These are phyloP conservation scores for Coprinellus aureogranulatus DNA, from an alignment of 768 basidiomycete species.

Conservation along the genomic window DNA sequence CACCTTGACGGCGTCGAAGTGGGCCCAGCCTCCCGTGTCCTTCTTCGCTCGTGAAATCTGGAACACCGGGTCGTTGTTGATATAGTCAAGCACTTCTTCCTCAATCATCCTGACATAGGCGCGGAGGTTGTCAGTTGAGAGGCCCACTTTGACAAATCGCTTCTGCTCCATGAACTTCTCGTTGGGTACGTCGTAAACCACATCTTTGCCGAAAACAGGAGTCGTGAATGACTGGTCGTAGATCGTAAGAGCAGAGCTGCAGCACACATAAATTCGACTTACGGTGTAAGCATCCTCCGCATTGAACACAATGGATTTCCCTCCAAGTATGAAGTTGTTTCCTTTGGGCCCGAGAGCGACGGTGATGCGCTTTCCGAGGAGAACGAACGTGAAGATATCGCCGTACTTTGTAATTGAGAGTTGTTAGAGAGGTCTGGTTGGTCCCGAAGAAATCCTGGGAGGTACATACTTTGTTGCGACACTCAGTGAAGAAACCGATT, in stretches of 20 bases:
- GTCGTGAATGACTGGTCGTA: conserved; percentile 75
- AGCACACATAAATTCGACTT: conserved; percentile 26
- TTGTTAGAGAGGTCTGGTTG: no score
- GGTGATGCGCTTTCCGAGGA: conserved; percentile 87
- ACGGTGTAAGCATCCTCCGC: conserved; percentile 98
- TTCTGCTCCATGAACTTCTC: conserved; percentile 99
- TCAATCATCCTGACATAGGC: conserved; percentile 81
- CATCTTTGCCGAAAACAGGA: conserved; percentile 95
- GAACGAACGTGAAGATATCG: conserved; percentile 90
- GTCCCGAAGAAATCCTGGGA: no score
- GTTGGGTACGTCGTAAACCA: conserved; percentile 97
- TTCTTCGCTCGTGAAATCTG: conserved; percentile 57
- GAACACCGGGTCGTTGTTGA: conserved; percentile 66
- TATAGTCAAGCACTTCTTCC: conserved; percentile 69
- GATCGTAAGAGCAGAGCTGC: neutral
- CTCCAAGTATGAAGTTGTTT: conserved; percentile 91
- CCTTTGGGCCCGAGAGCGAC: conserved; percentile 89
- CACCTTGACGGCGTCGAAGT: conserved; percentile 68
- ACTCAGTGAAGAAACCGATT: conserved; percentile 77
- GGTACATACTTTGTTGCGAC: conserved; percentile 81
- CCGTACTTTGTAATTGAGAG: conserved; percentile 93
- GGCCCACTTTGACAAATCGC: conserved; percentile 94
- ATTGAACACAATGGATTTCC: conserved; percentile 86
- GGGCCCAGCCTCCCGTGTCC: conserved; percentile 68
- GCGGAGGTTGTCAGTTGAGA: conserved; percentile 88